phyloP scores from a whole-genome alignment of 2,329 filamentous ascomycete genomes.

The Hypoxylon sp. region DNA sequence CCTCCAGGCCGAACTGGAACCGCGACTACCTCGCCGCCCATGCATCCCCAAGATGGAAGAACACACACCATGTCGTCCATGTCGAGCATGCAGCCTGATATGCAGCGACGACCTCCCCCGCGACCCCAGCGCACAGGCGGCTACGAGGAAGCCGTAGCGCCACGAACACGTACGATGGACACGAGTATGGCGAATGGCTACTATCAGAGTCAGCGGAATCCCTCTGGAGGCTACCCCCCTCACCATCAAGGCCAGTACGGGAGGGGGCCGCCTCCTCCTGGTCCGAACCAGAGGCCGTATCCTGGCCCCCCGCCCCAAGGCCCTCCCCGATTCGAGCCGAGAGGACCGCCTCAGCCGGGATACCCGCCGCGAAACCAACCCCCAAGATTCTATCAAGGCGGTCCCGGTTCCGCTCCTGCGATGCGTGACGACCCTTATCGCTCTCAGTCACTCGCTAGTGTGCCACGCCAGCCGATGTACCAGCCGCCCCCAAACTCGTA shows the following conservation, averaged over 20 bases:
- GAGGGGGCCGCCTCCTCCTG: slow-evolving; percentile 56
- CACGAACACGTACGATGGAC: slow-evolving; percentile 54
- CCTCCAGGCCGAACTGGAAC: slow-evolving; percentile 92
- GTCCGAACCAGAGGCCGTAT: slow-evolving; percentile 70
- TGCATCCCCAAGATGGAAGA: slow-evolving; percentile 67
- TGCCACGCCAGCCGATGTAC: slow-evolving; percentile 76
- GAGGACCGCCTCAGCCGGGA: slow-evolving; percentile 56
- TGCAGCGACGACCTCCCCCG: slow-evolving; percentile 71
- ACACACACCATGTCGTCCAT: slow-evolving; percentile 79
- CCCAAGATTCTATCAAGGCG: slow-evolving; percentile 69
- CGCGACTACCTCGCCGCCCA: slow-evolving; percentile 75
- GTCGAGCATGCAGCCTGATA: slow-evolving; percentile 50
- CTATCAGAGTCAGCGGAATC: slow-evolving; percentile 61
- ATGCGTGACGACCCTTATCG: slow-evolving; percentile 86
- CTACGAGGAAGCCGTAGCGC: slow-evolving; percentile 50
- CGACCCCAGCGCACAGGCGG: slow-evolving; percentile 47
- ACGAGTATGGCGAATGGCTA: slow-evolving; percentile 59
- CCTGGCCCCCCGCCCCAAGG: slow-evolving; percentile 61
- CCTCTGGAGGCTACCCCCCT: slow-evolving; percentile 57
- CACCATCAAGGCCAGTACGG: slow-evolving; percentile 48
- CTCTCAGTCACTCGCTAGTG: slow-evolving; percentile 89
- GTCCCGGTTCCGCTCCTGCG: slow-evolving; percentile 67
- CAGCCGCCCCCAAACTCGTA: slow-evolving; percentile 68
- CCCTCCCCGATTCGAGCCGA: slow-evolving; percentile 68
- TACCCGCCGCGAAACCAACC: slow-evolving; percentile 55